These are phyloP conservation scores for Aegilops longissima DNA, from an alignment of 176 grass and related monocot species.

Conservation along the genomic window DNA sequence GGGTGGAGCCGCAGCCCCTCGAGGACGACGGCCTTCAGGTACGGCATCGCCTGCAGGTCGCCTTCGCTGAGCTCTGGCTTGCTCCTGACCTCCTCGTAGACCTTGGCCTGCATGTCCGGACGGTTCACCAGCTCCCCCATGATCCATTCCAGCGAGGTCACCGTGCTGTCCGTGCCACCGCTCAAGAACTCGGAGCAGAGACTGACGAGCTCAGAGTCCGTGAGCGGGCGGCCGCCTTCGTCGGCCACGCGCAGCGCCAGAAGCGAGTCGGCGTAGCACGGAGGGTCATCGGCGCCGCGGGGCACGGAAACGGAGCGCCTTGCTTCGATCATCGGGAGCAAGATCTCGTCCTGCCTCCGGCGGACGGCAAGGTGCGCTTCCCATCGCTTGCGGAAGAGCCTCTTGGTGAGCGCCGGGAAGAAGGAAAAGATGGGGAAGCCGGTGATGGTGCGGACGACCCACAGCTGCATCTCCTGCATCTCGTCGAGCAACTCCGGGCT, in stretches of 20 bases:
- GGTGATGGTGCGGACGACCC: not conserved
- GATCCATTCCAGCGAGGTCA: constrained; percentile 25
- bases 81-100: constrained; percentile 31
- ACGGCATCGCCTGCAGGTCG: not conserved
- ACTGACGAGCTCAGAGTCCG: constrained; percentile 32
- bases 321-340: not conserved
- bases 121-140: constrained; percentile 54
- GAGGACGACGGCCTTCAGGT: not conserved
- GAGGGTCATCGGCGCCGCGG: not conserved
- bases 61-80: not conserved
- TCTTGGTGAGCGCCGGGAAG: constrained; percentile 18
- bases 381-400: not conserved
- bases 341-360: not conserved
- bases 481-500: constrained; percentile 25
- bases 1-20: not conserved
- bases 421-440: constrained; percentile 47
- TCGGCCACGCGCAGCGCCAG: constrained; percentile 11
- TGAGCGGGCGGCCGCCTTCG: constrained; percentile 34
- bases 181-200: constrained; percentile 65
- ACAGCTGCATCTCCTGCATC: constrained; percentile 26
- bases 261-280: constrained; percentile 46
- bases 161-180: constrained; percentile 45
- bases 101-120: constrained; percentile 34
- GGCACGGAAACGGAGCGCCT: not conserved
- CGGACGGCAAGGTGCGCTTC: not conserved